Base-by-base conservation (phyloP, 345 rosid species). In the Aquilaria yunnanensis region DNA sequence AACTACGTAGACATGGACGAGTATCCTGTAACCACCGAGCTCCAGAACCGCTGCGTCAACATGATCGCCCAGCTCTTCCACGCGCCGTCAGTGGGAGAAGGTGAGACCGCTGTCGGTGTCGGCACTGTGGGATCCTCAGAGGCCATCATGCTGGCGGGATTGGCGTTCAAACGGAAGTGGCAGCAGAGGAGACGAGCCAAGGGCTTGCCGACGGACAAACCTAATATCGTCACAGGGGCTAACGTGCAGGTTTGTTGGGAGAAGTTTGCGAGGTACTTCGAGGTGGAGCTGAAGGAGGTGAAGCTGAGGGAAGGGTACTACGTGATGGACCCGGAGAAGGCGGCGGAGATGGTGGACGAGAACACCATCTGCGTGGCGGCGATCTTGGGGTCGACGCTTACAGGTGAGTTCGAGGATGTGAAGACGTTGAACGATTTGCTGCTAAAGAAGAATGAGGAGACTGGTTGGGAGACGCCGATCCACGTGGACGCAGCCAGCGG, bases 191-290 rank as follows among this genome's bases (percentile, higher is more conserved):
- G 81, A n/a, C 74, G 65, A 46, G 80, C 81, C 2, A 64, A 78
- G 51, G 88, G 83, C 32, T 70, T 71, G 60, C 83, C 88, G 0
- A 51, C 16, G 37, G 80, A 83, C 70, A 83, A 78, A 46, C 88
- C 88, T 32, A 83, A 83, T 77, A 83, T 83, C 68, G 88, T 83
- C 66, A 83, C 88, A 10, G 85, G 88, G 30, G 88, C 88, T 70
- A 83, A 83, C 70, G 88, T 83, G 61, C 83, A 83, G 78, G 83
- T 72, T 71, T 83, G 88, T 67, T 83, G 88, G 88, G 85, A 83
- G 78, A 83, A 83, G 71, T 83, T 83, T 34, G 88, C 88, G 0
- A 80, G 85, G 77, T 83, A 83, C 60, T 83, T 83, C 63, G 88
- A 83, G 63, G 88, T 83, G n/a, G 88, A 83, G 47, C 73, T 83